These are phyloP conservation scores for Backusella westeae DNA, from an alignment of 192 early-diverging fungal species.

Conservation along the genomic window DNA sequence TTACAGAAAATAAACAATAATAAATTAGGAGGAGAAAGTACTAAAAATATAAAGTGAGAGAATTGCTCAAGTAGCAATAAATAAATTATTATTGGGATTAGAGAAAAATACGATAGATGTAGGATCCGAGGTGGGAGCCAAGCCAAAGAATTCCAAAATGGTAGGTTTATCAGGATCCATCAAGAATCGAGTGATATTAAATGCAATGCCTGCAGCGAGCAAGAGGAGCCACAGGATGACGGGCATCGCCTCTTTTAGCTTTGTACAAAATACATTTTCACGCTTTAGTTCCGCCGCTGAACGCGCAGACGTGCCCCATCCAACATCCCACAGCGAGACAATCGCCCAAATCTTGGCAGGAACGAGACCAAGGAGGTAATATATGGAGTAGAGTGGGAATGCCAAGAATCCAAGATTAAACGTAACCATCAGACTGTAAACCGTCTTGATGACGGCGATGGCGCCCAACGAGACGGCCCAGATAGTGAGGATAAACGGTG, in stretches of 20 bases:
- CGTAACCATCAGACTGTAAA: constrained; percentile 39
- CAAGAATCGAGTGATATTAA: constrained; percentile 19
- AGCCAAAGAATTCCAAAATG: neutral
- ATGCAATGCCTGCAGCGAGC: constrained; percentile 21
- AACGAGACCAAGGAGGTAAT: constrained; percentile 52
- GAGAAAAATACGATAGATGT: constrained; percentile 2
- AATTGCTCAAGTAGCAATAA: neutral
- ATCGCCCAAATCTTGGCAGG: constrained; percentile 60
- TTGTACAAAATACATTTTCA: constrained; percentile 14
- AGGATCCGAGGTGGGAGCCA: neutral
- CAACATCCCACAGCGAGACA: constrained; percentile 53
- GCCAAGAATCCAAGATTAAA: constrained; percentile 40
- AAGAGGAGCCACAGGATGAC: constrained; percentile 23
- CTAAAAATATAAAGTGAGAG: neutral
- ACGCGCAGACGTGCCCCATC: constrained; percentile 54
- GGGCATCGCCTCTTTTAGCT: constrained; percentile 31
- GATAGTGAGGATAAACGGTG: constrained; percentile 36
- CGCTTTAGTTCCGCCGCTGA: constrained; percentile 29
- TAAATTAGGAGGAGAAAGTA: neutral
- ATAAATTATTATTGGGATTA: constrained; percentile 6
- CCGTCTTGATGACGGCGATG: constrained; percentile 47
- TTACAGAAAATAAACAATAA: neutral
- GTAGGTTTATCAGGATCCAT: constrained; percentile 14
- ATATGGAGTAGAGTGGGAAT: constrained; percentile 49
- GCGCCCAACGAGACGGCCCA: constrained; percentile 47